Evolutionary conservation across 208 protist genomes (phyloP), one percentile per base, ranked within the genome.

Genomic region (Trypanosoma conorhini): DNA sequence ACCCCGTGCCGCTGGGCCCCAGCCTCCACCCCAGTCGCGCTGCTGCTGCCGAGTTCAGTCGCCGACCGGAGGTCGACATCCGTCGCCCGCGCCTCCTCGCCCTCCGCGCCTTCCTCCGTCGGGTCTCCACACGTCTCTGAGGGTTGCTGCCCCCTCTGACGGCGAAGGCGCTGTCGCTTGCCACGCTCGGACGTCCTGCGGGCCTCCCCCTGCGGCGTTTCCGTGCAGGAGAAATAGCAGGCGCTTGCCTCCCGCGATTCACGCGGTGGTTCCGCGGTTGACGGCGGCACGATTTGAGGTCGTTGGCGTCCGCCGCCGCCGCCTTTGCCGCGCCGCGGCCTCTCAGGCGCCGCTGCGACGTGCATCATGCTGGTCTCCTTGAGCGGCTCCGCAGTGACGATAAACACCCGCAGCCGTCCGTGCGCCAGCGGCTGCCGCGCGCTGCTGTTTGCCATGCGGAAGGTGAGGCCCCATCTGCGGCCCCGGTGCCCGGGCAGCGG

Each of bases 381-480:
- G 28, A 87, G 64, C 24, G 81, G 78, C 67, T 92, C 82, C 9
- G 76, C 77, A 8, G 82, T 82, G 7, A 93, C 75, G 22, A 83
- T 83, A 67, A 93, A 95, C n/a, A 93, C 67, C 4, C 84, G 76
- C 61, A 95, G 85, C 51, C 67, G 40, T 19, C 90, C 87, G 44
- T 86, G 76, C 5, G 85, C 80, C 35, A 92, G 57, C 0, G 87
- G 83, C 55, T 86, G 85, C 54, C 72, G 72, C 62, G 83, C 82
- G 66, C 84, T 79, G 46, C 86, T 81, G 78, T 92, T 90, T 19
- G 87, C 87, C 74, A 95, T 86, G n/a, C 86, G 86, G 62, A 95
- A 93, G 4, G 67, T 67, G 3, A 95, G 72, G 10, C 80, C 66
- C 87, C 87, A 93, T 51, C 44, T 56, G 21, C 28, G 21, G n/a